Conservation (phyloP, 2,329 filamentous ascomycete genomes). For the Aspergillus sp. region DNA sequence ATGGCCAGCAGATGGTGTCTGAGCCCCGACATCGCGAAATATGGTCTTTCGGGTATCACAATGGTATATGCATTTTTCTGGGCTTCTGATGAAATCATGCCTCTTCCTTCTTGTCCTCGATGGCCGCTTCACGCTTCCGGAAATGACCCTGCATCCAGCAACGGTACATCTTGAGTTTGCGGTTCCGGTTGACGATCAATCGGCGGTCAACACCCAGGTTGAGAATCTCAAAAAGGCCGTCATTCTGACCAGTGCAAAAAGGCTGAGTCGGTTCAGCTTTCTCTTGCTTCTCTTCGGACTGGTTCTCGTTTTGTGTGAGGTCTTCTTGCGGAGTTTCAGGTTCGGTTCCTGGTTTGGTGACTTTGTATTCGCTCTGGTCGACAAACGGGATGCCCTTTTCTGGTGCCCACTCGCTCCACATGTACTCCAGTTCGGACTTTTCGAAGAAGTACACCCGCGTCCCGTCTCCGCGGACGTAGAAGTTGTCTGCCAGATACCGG, state of each 20-base stretch:
- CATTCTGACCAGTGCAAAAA: conserved; percentile 7
- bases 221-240: conserved; percentile 58
- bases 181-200: conserved; percentile 83
- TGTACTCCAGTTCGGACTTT: conserved; percentile 66
- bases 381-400: conserved; percentile 26
- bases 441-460: conserved; percentile 98
- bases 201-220: conserved; percentile 80
- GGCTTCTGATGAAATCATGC: not conserved
- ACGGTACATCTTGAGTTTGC: conserved; percentile 94
- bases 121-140: conserved; percentile 22
- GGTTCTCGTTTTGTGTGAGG: not conserved
- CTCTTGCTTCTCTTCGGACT: not conserved
- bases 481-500: conserved; percentile 90
- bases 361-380: conserved; percentile 1
- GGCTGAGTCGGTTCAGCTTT: not conserved
- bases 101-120: conserved; percentile 8
- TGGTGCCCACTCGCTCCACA: conserved; percentile 59
- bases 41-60: not conserved
- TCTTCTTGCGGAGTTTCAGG: not conserved
- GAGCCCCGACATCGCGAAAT: not conserved
- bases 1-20: too few relatives aligned
- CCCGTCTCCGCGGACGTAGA: conserved; percentile 91
- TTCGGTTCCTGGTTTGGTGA: conserved; percentile 4
- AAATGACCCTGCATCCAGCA: conserved; percentile 61
- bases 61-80: not conserved